Evolutionary conservation across 2,329 filamentous ascomycete species (phyloP).

Genomic region (Penicillium fuscoglaucum): DNA sequence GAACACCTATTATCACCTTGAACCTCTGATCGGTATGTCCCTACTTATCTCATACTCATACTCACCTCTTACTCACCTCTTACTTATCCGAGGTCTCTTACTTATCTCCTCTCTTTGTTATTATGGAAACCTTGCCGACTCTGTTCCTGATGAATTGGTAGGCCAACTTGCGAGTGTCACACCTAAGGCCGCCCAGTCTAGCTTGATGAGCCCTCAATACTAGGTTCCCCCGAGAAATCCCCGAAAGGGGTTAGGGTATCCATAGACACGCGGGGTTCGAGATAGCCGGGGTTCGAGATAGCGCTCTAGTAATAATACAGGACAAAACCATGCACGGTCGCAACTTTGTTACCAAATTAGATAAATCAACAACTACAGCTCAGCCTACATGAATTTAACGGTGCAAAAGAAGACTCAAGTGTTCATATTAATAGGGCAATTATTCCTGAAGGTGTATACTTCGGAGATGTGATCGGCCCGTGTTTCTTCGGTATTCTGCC

Average conservation of each 20-base stretch:
- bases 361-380: not conserved
- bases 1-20: too few relatives aligned
- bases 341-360: not conserved
- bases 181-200: too few relatives aligned
- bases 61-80: too few relatives aligned
- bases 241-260: not conserved
- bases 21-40: too few relatives aligned
- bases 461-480: constrained; percentile 9
- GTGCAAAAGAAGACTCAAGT: not conserved
- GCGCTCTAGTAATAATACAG: not conserved
- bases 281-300: not conserved
- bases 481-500: constrained; percentile 8
- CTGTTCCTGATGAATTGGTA: too few relatives aligned
- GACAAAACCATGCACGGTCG: not conserved
- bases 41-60: too few relatives aligned
- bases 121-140: too few relatives aligned
- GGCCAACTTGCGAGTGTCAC: too few relatives aligned
- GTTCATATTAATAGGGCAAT: not conserved
- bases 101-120: too few relatives aligned
- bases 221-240: not conserved
- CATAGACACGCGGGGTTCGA: not conserved
- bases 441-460: not conserved
- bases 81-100: too few relatives aligned
- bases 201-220: too few relatives aligned
- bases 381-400: too few relatives aligned